Conservation (phyloP, 1,284 basidiomycete species). For the Cutaneotrichosporon spelunceum region DNA sequence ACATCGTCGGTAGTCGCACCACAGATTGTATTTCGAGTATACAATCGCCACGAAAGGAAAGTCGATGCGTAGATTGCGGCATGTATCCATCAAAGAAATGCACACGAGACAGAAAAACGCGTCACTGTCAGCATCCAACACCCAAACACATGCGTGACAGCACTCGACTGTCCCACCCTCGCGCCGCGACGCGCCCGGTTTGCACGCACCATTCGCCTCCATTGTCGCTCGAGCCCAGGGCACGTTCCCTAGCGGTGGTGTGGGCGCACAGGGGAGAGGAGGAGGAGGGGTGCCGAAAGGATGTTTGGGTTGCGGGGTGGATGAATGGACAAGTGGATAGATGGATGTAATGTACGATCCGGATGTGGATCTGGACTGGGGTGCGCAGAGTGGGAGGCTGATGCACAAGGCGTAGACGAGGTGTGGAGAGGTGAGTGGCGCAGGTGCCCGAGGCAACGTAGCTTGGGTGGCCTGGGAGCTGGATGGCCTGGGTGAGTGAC, state of each 20-base stretch:
- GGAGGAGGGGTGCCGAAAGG: no score
- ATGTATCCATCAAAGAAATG: not conserved
- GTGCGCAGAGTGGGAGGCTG: no score
- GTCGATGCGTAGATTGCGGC: no score
- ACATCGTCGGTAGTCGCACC: no score
- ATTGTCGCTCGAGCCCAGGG: constrained; percentile 9
- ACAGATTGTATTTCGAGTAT: no score
- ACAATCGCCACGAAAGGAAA: no score
- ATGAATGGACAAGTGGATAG: not conserved
- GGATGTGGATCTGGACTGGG: no score
- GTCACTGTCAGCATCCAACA: not conserved
- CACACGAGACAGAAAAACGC: not conserved
- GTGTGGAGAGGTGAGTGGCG: no score
- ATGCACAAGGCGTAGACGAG: no score
- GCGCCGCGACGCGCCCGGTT: not conserved
- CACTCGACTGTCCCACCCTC: not conserved
- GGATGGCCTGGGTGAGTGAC: no score
- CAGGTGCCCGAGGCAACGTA: no score
- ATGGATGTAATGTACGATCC: not conserved
- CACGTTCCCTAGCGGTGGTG: not conserved
- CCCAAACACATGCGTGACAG: not conserved
- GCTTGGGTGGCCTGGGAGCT: no score
- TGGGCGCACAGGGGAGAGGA: not conserved
- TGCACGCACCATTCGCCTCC: constrained; percentile 25
- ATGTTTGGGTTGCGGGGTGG: not conserved